Base-by-base conservation (phyloP, 306 rosid species). In the Myrica gale region DNA sequence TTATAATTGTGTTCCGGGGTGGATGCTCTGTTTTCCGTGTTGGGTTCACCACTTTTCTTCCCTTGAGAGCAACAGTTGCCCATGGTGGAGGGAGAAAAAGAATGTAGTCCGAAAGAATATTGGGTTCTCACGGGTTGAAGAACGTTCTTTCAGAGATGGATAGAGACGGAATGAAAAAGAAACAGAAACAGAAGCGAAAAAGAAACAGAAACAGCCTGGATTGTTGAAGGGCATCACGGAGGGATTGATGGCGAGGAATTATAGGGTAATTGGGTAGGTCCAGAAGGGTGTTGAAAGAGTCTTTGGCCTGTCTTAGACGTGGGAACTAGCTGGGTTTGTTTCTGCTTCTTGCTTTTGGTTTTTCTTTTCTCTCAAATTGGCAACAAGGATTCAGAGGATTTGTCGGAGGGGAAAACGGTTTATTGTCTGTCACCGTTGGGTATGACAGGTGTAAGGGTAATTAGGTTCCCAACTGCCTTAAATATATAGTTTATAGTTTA, bases 61-160 rank as follows among this genome's bases (percentile, higher is more conserved):
- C 89, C 89, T 15, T 87, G 87, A 71, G 98, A 89, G 92, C 98
- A 96, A 82, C 99, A 96, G 66, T 92, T 96, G 75, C 99, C 99
- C 99, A 96, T 96, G 88, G 86, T 44, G 77, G 78, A 69, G 56
- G 69, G 50, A 74, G 75, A 65, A 26, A 56, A 13, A 60, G 56
- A 66, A 71, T 56, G 79, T 63, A 75, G 81, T 67, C 45, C 87
- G 78, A 69, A 80, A 74, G 75, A 73, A 72, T 69, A 63, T 76
- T 69, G 87, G 84, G 71, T 83, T 87, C 78, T 80, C 82, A 89
- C 80, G 70, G 54, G 67, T 78, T 85, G 86, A 85, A 76, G 51
- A 74, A 78, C 51, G 76, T 76, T 51, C 32, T 73, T 46, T n/a
- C 47, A 70, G 79, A 76, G 21, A 19, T 60, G 71, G 73, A 73